These are phyloP conservation scores for Hemisphaericaspora xylofermentans DNA, from an alignment of 1,139 yeast species.

Conservation along the genomic window DNA sequence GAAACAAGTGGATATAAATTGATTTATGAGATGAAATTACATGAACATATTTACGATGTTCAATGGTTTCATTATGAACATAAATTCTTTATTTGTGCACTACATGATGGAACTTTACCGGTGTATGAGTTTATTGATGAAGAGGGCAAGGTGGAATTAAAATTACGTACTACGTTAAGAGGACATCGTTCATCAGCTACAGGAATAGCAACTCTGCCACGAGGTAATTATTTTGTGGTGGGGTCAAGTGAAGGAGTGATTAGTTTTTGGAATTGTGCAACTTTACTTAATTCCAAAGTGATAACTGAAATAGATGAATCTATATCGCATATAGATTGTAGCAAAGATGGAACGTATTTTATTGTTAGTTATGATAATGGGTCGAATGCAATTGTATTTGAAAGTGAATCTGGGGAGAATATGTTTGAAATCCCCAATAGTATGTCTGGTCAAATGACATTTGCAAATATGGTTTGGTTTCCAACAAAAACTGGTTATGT, in stretches of 20 bases:
- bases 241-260: conserved; percentile 75
- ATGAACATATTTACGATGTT: conserved; percentile 37
- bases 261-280: conserved; percentile 55
- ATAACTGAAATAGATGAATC: conserved; percentile 52
- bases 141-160: conserved; percentile 14
- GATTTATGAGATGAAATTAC: conserved; percentile 23
- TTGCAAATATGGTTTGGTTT: conserved; percentile 40
- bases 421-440: conserved; percentile 39
- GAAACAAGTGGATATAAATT: conserved; percentile 27
- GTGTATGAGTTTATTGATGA: conserved; percentile 22
- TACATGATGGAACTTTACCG: conserved; percentile 35
- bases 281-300: conserved; percentile 45
- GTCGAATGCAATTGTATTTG: conserved; percentile 39
- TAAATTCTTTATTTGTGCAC: conserved; percentile 35
- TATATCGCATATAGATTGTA: conserved; percentile 41
- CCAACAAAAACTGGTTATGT: conserved; percentile 39
- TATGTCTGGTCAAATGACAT: conserved; percentile 32
- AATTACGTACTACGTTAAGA: conserved; percentile 32
- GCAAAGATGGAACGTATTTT: conserved; percentile 46
- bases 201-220: conserved; percentile 54
- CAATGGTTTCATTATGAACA: conserved; percentile 37
- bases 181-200: conserved; percentile 58
- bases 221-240: conserved; percentile 53
- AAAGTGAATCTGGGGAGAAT: conserved; percentile 29
- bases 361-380: conserved; percentile 47